phyloP scores from a whole-genome alignment of 163 green algal species.

The Volvox carteri region DNA sequence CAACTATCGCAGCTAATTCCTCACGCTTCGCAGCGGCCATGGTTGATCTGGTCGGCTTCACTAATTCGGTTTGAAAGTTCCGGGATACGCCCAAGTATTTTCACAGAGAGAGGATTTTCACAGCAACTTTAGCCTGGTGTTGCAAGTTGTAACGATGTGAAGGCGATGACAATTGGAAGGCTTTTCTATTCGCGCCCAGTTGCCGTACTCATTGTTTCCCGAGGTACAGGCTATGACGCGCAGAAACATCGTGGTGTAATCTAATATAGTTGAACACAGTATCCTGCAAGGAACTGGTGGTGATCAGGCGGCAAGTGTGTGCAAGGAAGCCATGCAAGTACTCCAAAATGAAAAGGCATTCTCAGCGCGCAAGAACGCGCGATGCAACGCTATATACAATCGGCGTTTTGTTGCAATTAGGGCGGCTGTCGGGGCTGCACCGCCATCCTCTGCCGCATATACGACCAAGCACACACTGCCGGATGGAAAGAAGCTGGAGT shows the following conservation, averaged over 20 bases:
- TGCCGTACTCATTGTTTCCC: background rate
- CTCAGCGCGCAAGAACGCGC: background rate
- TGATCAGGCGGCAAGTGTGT: too few relatives aligned
- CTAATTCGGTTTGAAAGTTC: background rate
- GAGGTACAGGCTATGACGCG: too few relatives aligned
- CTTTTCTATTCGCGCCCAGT: background rate
- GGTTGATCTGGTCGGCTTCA: background rate
- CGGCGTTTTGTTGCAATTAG: background rate
- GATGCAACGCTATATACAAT: background rate
- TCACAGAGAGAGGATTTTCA: too few relatives aligned
- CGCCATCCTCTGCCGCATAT: background rate
- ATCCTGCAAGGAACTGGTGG: too few relatives aligned
- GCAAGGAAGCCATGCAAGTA: background rate
- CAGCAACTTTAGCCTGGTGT: too few relatives aligned
- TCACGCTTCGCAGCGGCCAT: conserved; percentile 38
- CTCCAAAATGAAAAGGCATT: background rate
- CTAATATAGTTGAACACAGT: too few relatives aligned
- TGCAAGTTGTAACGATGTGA: background rate
- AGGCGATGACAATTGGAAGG: background rate
- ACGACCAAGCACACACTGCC: conserved; percentile 38
- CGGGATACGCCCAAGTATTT: too few relatives aligned
- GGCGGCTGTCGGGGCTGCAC: background rate
- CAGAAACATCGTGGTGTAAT: too few relatives aligned
- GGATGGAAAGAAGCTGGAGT: conserved; percentile 41
- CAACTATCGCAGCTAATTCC: conserved; percentile 6